phyloP scores from a whole-genome alignment of 768 basidiomycete species.

The Lepiota venenata region DNA sequence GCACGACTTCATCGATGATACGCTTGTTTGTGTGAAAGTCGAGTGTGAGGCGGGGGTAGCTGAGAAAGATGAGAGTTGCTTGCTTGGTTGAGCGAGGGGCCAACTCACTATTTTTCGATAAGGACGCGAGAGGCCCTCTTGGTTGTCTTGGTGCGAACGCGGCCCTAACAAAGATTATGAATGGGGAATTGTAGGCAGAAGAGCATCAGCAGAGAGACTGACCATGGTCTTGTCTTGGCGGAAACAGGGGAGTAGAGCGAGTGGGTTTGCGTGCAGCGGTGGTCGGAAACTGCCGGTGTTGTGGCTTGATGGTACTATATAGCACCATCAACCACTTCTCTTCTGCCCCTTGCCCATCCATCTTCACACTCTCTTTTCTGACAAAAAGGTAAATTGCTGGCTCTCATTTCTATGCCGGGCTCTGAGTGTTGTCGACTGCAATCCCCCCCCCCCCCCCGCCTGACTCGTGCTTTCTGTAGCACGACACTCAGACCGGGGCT shows the following conservation, averaged over 20 bases:
- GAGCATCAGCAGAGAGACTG: conserved; percentile 16
- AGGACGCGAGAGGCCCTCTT: conserved; percentile 98
- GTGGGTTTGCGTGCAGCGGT: neutral
- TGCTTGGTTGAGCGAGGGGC: no score
- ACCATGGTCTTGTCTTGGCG: conserved; percentile 45
- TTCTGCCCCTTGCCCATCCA: no score
- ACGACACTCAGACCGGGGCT: conserved; percentile 83
- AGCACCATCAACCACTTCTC: conserved; percentile 29
- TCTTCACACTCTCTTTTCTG: no score
- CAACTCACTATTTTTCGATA: conserved; percentile 96
- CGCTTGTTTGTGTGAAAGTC: conserved; percentile 99
- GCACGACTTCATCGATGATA: conserved; percentile 95
- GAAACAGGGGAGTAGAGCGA: conserved; percentile 12
- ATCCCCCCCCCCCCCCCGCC: conserved; percentile 52
- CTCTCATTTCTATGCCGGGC: conserved; percentile 8
- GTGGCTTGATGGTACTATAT: conserved; percentile 41
- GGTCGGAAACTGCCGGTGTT: conserved; percentile 29
- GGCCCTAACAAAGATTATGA: conserved; percentile 60
- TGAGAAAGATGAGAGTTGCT: conserved; percentile 23
- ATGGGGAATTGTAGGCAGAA: conserved; percentile 12
- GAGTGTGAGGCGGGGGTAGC: conserved; percentile 98
- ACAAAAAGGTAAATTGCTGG: conserved; percentile 42
- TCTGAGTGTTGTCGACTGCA: conserved; percentile 18
- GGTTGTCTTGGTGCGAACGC: conserved; percentile 99
- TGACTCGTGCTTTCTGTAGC: conserved; percentile 82